Base-by-base conservation (phyloP, 2,329 filamentous ascomycete species). In the Alternaria rosae region DNA sequence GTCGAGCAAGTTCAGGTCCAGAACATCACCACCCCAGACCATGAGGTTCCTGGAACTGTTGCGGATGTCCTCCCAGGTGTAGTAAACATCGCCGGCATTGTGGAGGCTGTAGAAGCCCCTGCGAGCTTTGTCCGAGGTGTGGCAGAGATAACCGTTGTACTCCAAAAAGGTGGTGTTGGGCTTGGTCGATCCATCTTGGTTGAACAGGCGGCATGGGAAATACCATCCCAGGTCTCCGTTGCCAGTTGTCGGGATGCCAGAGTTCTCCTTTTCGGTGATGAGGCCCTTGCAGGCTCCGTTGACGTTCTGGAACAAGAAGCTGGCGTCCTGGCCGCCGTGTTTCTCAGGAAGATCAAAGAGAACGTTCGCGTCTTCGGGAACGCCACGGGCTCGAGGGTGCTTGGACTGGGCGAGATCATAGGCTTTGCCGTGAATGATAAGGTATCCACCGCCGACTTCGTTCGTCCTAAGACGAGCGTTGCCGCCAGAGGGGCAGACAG, bases 271-370 rank as follows among this genome's bases (percentile, higher is more conserved):
- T 8, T 85, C 80, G 1, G 88, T 97, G 76, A 99, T 97, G 59
- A 98, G 81, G 10, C 87, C 91, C 82, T 98, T 99, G 86, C 95
- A 99, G 65, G 91, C 92, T 50, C 95, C 96, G 72, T 99, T 99
- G 79, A 99, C 95, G 69, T 98, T 97, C 78, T 99, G 95, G 82
- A 99, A 99, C 75, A 99, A 82, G 78, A 99, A 99, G 76, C 94
- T 98, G 60, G 92, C 94, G 76, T 99, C 96, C 79, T 92, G 87
- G n/a, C 94, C 95, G 57, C 89, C 90, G 71, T 94, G 88, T 75
- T 92, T 92, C 69, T 91, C 87, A 1, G 90, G 86, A n/a, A 97
- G 82, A 76, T 97, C 93, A 74, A 89, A 98, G 13, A 99, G 83
- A 23, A 99, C 89, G 73, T 98, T 97, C 25, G 91, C 84, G 28